Evolutionary conservation across 441 rosid genomes (phyloP), one percentile per base, ranked within the genome.

Genomic region (Adansonia gregorii): DNA sequence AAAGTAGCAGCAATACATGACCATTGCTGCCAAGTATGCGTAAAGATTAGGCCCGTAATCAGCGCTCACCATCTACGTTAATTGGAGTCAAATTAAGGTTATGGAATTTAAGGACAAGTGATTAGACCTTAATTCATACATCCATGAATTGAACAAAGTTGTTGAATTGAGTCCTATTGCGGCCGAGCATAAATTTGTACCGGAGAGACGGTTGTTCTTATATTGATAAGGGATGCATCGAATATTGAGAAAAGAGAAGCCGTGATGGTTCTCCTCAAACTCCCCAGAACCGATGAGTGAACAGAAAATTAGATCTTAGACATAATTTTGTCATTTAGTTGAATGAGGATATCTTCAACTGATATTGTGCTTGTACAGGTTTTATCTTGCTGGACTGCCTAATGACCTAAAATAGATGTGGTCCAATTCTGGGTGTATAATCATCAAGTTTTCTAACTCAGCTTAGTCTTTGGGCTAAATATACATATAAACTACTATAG

Each of bases 401-500:
- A 15, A 43, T 31, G 31, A 61, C 58, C 59, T 67, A 68, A 4
- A 49, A 14, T 6, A 12, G 65, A 76, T 64, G 68, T 39, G 65
- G 68, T 55, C 64, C 71, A 68, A 52, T 63, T 31, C 20, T 3
- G 43, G 43, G 43, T 4, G 43, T 39, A 67, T 45, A 31, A 66
- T 73, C 54, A 74, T 20, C 6, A 24, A 74, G 43, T 24, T 54
- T 68, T 22, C 71, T 27, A 27, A 2, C 35, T 27, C 2, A 27
- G 35, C 59, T 72, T 72, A 78, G 48, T 35, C 54, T 48, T 75
- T 67, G 72, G 63, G 65, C 45, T 46, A 45, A 55, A 46, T 61
- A 83, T 19, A 24, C 19, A 15, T 1, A 69, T 58, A 58, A 20
- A 58, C 27, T 49, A 79, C 59, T 41, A 6, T 17, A 2, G 39